phyloP scores from a whole-genome alignment of 2,329 filamentous ascomycete species.

The Hypocreales sp. region DNA sequence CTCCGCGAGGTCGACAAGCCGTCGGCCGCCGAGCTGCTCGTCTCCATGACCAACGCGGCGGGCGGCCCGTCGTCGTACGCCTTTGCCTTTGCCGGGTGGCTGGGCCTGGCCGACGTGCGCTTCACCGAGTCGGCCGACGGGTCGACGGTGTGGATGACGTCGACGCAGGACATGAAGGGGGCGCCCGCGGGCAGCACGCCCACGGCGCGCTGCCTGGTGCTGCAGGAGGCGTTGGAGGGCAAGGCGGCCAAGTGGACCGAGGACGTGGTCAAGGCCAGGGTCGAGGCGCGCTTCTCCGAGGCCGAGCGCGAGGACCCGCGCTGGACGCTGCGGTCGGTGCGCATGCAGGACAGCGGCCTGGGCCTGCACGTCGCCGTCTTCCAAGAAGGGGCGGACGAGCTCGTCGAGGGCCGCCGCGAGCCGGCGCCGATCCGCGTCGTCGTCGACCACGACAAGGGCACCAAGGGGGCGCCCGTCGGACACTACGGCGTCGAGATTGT shows the following conservation, averaged over 20 bases:
- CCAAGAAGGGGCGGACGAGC: constrained; percentile 49
- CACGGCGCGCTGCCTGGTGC: constrained; percentile 52
- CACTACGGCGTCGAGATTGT: constrained; percentile 59
- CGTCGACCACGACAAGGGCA: constrained; percentile 53
- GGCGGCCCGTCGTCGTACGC: constrained; percentile 50
- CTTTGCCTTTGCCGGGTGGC: constrained; percentile 59
- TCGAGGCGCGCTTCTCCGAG: constrained; percentile 75
- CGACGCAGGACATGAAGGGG: constrained; percentile 43
- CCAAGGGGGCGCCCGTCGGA: constrained; percentile 48
- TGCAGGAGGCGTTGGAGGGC: constrained; percentile 63
- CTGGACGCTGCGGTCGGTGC: constrained; percentile 65
- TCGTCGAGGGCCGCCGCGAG: constrained; percentile 48
- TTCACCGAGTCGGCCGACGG: constrained; percentile 58
- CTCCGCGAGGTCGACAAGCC: constrained; percentile 76
- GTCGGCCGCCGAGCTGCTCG: constrained; percentile 45
- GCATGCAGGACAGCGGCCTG: constrained; percentile 43
- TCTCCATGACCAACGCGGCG: constrained; percentile 47
- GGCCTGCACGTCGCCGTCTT: constrained; percentile 53
- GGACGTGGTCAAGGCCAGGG: constrained; percentile 71
- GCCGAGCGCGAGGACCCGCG: constrained; percentile 63
- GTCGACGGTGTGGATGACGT: constrained; percentile 51
- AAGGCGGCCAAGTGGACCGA: constrained; percentile 66
- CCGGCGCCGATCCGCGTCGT: constrained; percentile 57
- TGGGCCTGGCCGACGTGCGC: constrained; percentile 52
- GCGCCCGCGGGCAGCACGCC: constrained; percentile 28